Conservation (phyloP, 164 flowering plant genomes). For the Vitis rupestris region DNA sequence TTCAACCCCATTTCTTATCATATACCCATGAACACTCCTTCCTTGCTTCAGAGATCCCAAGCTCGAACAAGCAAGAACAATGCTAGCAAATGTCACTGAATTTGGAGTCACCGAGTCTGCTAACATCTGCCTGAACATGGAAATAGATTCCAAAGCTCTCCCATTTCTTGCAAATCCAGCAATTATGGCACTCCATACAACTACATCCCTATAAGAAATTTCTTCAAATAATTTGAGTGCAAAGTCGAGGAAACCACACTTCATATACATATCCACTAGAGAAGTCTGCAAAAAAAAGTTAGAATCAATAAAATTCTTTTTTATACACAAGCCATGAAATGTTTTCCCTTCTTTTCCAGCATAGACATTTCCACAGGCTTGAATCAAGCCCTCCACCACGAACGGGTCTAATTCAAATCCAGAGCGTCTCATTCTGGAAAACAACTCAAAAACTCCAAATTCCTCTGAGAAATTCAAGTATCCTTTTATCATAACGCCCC, state of each 20-base stretch:
- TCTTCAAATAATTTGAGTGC: slow-evolving; percentile 26
- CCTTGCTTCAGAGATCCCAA: slow-evolving; percentile 38
- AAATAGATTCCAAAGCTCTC: slow-evolving; percentile 31
- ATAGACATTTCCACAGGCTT: not conserved
- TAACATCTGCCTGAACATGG: slow-evolving; percentile 28
- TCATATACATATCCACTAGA: slow-evolving; percentile 53
- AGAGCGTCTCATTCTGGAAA: slow-evolving; percentile 21
- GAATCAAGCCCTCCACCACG: not conserved
- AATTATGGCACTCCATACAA: slow-evolving; percentile 48
- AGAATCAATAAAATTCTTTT: not conserved
- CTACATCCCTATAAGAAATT: slow-evolving; percentile 16
- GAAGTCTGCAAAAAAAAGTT: not conserved
- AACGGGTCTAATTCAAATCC: slow-evolving; percentile 1
- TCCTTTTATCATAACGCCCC: slow-evolving; percentile 31
- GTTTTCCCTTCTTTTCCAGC: not conserved
- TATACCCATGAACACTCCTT: slow-evolving; percentile 48
- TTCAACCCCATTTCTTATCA: slow-evolving; percentile 31
- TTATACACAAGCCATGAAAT: slow-evolving; percentile 3
- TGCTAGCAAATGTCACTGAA: slow-evolving; percentile 46
- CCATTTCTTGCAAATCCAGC: slow-evolving; percentile 34
- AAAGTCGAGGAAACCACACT: slow-evolving; percentile 29
- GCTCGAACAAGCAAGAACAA: slow-evolving; percentile 43
- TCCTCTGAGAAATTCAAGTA: slow-evolving; percentile 14
- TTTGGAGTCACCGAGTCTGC: slow-evolving; percentile 29
- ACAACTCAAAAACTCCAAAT: slow-evolving; percentile 19